Evolutionary conservation across 495 filamentous ascomycete genomes (phyloP).

Genomic region (Neurospora discreta): DNA sequence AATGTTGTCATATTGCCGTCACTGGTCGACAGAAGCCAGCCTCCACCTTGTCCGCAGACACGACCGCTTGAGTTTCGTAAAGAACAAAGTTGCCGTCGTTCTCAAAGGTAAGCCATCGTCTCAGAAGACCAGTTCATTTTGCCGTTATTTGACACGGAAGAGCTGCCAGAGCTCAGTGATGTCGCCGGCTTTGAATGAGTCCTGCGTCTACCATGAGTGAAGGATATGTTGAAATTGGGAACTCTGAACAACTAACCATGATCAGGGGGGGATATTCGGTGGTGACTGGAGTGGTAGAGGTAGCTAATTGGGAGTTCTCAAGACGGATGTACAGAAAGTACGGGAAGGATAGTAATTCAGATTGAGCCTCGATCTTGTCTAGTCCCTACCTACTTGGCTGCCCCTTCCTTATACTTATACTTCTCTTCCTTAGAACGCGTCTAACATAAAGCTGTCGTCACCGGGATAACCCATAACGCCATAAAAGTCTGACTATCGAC

Average conservation of each 20-base stretch:
- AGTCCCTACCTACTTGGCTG: neutral
- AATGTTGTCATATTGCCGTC: neutral
- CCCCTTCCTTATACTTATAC: neutral
- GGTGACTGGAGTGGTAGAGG: neutral
- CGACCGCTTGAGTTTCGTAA: neutral
- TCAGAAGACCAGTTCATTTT: neutral
- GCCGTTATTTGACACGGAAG: neutral
- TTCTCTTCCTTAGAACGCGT: neutral
- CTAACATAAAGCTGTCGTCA: neutral
- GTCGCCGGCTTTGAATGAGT: neutral
- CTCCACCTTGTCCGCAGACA: neutral
- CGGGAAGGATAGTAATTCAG: neutral
- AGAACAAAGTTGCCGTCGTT: neutral
- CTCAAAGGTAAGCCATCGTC: neutral
- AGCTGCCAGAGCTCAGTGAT: neutral
- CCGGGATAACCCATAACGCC: neutral
- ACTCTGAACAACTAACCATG: neutral
- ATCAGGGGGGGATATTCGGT: neutral
- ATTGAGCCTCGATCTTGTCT: neutral
- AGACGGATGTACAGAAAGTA: neutral
- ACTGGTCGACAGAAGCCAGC: neutral
- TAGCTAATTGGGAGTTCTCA: neutral
- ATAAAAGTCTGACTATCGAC: neutral
- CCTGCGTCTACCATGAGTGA: neutral
- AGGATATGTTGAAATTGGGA: neutral